phyloP scores from a whole-genome alignment of 164 flowering plant genomes.

The Umbilicus rupestris region DNA sequence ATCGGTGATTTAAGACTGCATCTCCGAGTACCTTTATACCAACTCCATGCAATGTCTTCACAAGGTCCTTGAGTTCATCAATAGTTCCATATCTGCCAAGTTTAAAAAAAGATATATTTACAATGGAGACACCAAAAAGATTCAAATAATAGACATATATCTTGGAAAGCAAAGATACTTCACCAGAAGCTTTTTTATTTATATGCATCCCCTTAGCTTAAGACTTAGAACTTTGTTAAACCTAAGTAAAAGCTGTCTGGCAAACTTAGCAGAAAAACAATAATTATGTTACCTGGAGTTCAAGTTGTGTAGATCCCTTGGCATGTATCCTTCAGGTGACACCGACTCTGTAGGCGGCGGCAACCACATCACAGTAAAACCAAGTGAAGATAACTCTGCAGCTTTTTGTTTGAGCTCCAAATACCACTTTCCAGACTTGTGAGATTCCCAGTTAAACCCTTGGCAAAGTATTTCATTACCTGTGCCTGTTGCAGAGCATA shows the following conservation, averaged over 20 bases:
- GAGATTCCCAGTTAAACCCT: constrained; percentile 98
- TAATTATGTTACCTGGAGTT: constrained; percentile 67
- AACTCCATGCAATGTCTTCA: constrained; percentile 59
- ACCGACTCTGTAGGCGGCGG: constrained; percentile 98
- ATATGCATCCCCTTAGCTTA: neutral
- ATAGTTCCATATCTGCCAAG: constrained; percentile 72
- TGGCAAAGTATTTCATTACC: constrained; percentile 92
- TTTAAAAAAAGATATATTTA: neutral
- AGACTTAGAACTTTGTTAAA: no score
- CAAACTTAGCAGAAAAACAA: neutral
- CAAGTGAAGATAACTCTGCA: constrained; percentile 62
- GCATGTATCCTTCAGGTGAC: constrained; percentile 99
- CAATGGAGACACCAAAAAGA: neutral
- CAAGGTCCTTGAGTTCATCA: constrained; percentile 63
- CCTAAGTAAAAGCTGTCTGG: no score
- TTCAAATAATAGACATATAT: neutral
- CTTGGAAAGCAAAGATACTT: neutral
- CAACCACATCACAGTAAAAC: constrained; percentile 78
- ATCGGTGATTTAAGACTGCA: constrained; percentile 88
- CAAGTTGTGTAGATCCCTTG: constrained; percentile 77
- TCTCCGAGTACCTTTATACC: constrained; percentile 86
- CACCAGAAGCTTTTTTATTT: neutral
- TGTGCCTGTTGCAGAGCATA: constrained; percentile 73
- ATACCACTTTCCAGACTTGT: constrained; percentile 94
- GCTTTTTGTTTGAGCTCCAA: constrained; percentile 63